Conservation (phyloP, 306 rosid species). For the Delonix regia region DNA sequence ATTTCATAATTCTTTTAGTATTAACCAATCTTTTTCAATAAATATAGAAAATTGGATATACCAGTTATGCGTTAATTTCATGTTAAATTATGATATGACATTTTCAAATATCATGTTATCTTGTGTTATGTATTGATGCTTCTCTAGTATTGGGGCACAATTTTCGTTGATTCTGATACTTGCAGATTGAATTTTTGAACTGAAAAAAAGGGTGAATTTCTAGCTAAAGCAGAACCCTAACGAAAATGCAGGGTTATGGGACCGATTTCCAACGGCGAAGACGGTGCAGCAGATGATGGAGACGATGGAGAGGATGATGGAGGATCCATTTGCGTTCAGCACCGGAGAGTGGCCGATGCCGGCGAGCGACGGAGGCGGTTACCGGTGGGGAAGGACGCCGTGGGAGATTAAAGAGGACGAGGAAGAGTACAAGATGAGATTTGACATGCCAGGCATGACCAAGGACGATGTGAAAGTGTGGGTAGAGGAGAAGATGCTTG, state of each 20-base stretch:
- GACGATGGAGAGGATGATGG: conserved; percentile 81
- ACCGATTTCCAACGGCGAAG: conserved; percentile 73
- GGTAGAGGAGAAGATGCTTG: conserved; percentile 85
- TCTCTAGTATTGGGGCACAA: neutral
- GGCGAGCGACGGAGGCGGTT: conserved; percentile 50
- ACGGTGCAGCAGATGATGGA: conserved; percentile 89
- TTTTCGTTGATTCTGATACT: neutral
- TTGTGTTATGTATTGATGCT: neutral
- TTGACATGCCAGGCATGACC: conserved; percentile 91
- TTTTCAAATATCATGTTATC: no score
- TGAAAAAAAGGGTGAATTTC: neutral
- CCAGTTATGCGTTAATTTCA: no score
- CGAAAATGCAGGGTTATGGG: conserved; percentile 66
- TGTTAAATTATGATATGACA: no score
- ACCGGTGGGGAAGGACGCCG: conserved; percentile 71
- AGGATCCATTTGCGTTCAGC: conserved; percentile 66
- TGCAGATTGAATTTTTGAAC: neutral
- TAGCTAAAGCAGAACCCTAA: neutral
- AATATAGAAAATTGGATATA: no score
- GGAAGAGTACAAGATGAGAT: conserved; percentile 78
- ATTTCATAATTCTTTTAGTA: no score
- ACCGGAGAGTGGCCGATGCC: conserved; percentile 51
- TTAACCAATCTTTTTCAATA: no score
- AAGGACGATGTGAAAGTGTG: conserved; percentile 83
- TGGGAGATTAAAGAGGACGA: conserved; percentile 87